Base-by-base conservation (phyloP, 2,329 filamentous ascomycete genomes). In the Cladophialophora chaetospira region DNA sequence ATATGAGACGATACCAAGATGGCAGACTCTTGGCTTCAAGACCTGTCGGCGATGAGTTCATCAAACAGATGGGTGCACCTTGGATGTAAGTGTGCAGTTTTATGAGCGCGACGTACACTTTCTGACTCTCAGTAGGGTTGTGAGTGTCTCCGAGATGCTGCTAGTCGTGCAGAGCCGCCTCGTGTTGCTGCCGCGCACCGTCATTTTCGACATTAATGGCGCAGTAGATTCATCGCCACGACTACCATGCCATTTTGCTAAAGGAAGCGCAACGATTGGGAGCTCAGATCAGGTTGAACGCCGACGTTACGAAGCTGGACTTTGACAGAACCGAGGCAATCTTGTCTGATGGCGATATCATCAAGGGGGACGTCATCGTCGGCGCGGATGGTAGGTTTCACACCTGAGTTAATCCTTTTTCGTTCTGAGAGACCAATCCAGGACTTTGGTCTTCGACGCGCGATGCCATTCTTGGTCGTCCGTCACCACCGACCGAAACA, bases 141-240 rank as follows among this genome's bases (percentile, higher is more conserved):
- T n/a, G n/a, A n/a, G n/a, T n/a, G n/a, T n/a, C n/a, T n/a, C n/a
- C n/a, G n/a, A n/a, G n/a, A n/a, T n/a, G n/a, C n/a, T n/a, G n/a
- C n/a, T n/a, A n/a, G n/a, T n/a, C n/a, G n/a, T n/a, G n/a, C n/a
- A n/a, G n/a, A n/a, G n/a, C n/a, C n/a, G n/a, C n/a, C n/a, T n/a
- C n/a, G n/a, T n/a, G n/a, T n/a, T n/a, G n/a, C n/a, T n/a, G n/a
- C n/a, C n/a, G n/a, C n/a, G n/a, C n/a, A n/a, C n/a, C n/a, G n/a
- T n/a, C n/a, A n/a, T n/a, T n/a, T n/a, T n/a, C n/a, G n/a, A n/a
- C n/a, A n/a, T n/a, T n/a, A n/a, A n/a, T n/a, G n/a, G n/a, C n/a
- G n/a, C n/a, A n/a, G n/a, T n/a, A n/a, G n/a, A 68, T 79, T 10
- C 78, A 81, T 65, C 73, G 79, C 21, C 77, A 77, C 35, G 76